Base-by-base conservation (phyloP, 2,329 filamentous ascomycete genomes). In the Xylaria sp. region DNA sequence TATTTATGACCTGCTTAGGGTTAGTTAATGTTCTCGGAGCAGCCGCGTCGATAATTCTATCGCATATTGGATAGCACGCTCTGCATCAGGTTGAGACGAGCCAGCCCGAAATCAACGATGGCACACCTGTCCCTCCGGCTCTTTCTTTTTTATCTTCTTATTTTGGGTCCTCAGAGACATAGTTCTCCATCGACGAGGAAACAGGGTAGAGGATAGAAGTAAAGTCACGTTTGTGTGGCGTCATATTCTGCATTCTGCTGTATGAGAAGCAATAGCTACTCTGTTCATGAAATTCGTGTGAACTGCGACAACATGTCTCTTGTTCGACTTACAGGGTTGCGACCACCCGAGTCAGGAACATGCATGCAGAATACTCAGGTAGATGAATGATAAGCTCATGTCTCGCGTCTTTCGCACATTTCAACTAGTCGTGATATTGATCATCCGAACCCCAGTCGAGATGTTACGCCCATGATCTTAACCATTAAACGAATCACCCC, bases 221-320 rank as follows among this genome's bases (percentile, higher is more conserved):
- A 31, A 25, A 10, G 10, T 53, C 22, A 22, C n/a, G 17, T 27
- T 45, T 22, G 67, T 64, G 55, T 62, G 63, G 57, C 54, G 47
- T 68, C 68, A 67, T 54, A 66, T 60, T 69, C 58, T 62, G 61
- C 67, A 69, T 67, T 27, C 55, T 53, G 54, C 64, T 60, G 55
- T 56, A 66, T 69, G 59, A 53, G 31, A 58, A 45, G 42, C 53
- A 33, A 65, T 39, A 51, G 53, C 70, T 56, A 73, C 45, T 61
- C 38, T 61, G 38, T 39, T 36, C 38, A 29, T 44, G 29, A 29
- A 61, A 31, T 56, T 65, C 53, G 45, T 44, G 45, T 61, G 56
- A 61, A 60, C 53, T 69, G 67, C 67, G 69, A 59, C 64, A 65
- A 38, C 57, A 53, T 70, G 64, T 67, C 70, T 70, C 61, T 25